phyloP scores from a whole-genome alignment of 176 grass and related monocot genomes.

The Sorghum bicolor region DNA sequence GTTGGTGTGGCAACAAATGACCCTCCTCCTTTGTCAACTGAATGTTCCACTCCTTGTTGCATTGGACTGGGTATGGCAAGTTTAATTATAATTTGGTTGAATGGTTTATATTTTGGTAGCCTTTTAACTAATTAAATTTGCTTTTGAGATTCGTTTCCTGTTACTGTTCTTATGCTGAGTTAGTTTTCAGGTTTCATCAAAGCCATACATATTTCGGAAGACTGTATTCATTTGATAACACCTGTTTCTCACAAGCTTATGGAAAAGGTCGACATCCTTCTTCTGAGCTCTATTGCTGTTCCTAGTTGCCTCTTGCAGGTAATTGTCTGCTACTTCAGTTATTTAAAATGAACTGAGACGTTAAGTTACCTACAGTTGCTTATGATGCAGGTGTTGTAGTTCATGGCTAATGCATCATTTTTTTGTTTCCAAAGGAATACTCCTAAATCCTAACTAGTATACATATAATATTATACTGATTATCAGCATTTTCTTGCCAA shows the following conservation, averaged over 20 bases:
- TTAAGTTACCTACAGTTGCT: background rate
- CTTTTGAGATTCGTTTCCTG: background rate
- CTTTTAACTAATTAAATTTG: background rate
- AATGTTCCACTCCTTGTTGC: slow-evolving; percentile 49
- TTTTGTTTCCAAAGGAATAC: background rate
- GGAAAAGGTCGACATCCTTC: slow-evolving; percentile 30
- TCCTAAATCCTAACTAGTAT: background rate
- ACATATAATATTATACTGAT: background rate
- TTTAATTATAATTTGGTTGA: background rate
- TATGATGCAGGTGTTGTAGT: background rate
- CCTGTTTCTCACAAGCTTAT: slow-evolving; percentile 31
- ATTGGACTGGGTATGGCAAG: slow-evolving; percentile 53
- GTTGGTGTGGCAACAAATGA: slow-evolving; percentile 57
- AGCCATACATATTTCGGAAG: slow-evolving; percentile 34
- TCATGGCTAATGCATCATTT: background rate
- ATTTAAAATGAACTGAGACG: background rate
- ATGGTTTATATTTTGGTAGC: background rate
- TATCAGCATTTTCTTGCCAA: background rate
- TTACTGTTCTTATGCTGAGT: slow-evolving; percentile 3
- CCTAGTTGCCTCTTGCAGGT: slow-evolving; percentile 44
- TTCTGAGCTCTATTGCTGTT: slow-evolving; percentile 33
- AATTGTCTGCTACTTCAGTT: background rate
- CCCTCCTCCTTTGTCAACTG: slow-evolving; percentile 27
- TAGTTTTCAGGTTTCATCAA: slow-evolving; percentile 42
- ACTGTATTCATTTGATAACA: slow-evolving; percentile 42